A percentile compares a stretch with the other conserved stretches of the same genome.
Evolutionary conservation across 2,329 filamentous ascomycete genomes (phyloP).

Genomic region (Pleurostoma richardsiae): DNA sequence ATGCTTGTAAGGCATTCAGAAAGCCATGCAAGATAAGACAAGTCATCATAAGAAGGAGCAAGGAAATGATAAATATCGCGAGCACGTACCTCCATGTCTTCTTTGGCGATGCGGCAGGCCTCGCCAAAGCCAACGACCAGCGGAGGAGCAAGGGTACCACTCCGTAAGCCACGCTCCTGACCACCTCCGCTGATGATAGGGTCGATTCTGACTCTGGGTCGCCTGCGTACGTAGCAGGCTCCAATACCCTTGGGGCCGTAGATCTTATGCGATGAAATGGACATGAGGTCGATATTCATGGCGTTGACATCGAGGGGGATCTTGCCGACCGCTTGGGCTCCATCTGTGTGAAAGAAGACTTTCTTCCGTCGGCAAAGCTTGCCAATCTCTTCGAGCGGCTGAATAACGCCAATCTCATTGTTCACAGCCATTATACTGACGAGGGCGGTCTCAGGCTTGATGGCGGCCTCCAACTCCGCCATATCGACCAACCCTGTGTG

Average conservation of each 20-base stretch:
- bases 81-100: constrained; percentile 80
- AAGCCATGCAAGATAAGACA: constrained; percentile 85
- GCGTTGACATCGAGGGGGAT: constrained; percentile 94
- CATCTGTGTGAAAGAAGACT: constrained; percentile 97
- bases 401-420: constrained; percentile 99
- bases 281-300: constrained; percentile 98
- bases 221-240: constrained; percentile 89
- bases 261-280: constrained; percentile 97
- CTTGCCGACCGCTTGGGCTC: constrained; percentile 96
- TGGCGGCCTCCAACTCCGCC: constrained; percentile 79
- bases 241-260: constrained; percentile 97
- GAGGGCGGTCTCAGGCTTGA: constrained; percentile 83
- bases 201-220: constrained; percentile 88
- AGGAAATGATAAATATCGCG: constrained; percentile 6
- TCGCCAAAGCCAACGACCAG: constrained; percentile 92
- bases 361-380: constrained; percentile 86
- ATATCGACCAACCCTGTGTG: constrained; percentile 80
- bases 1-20: constrained; percentile 63
- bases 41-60: constrained; percentile 62
- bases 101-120: constrained; percentile 83
- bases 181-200: constrained; percentile 95
- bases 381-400: constrained; percentile 90
- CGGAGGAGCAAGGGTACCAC: constrained; percentile 86
- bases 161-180: constrained; percentile 90
- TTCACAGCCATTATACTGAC: constrained; percentile 99